Evolutionary conservation across 176 grass and related monocot genomes (phyloP), one percentile per base, ranked within the genome.

Genomic region (Musa acuminata): DNA sequence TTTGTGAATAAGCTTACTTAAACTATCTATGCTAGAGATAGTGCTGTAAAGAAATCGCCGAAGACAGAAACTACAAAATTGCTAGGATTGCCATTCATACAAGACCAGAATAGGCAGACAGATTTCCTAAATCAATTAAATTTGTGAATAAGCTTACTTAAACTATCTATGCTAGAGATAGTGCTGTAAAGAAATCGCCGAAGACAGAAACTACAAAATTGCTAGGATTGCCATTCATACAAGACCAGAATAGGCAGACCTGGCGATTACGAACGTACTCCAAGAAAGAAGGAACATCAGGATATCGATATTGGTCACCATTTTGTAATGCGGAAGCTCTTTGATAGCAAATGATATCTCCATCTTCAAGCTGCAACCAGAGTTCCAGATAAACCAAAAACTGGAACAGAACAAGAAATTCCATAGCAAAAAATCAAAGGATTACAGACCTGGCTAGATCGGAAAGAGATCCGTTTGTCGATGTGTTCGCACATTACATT

Each of bases 401-500:
- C 22, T 64, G 21, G 78, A 9, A 72, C 78, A 79, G 13, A 82
- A 49, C 22, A 75, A 22, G 7, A 26, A 13, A 67, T 53, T 8
- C 8, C 64, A 29, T 54, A 64, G 8, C 66, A 67, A 80, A 54
- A 75, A 76, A 20, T 27, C 58, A 69, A 70, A 48, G 51, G 6
- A 73, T 23, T 72, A 13, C 14, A 69, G 80, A 99, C 95, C 96
- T 95, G 96, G 62, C 91, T 89, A 81, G 91, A 87, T 64, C 84
- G 84, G 73, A 99, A 99, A 51, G 85, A 68, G 79, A 89, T 73
- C 58, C 78, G 82, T 59, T 87, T 89, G 49, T 99, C 96, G 76
- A 99, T 89, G 11, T 84, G 89, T 82, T 99, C 96, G 84, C 96
- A 99, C 96, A 99, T 99, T 25, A 99, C 90, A 86, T 71, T 91